Evolutionary conservation across 75 land plant species (phyloP), one percentile per base, ranked within the genome.

Genomic region (Sequoiadendron giganteum): DNA sequence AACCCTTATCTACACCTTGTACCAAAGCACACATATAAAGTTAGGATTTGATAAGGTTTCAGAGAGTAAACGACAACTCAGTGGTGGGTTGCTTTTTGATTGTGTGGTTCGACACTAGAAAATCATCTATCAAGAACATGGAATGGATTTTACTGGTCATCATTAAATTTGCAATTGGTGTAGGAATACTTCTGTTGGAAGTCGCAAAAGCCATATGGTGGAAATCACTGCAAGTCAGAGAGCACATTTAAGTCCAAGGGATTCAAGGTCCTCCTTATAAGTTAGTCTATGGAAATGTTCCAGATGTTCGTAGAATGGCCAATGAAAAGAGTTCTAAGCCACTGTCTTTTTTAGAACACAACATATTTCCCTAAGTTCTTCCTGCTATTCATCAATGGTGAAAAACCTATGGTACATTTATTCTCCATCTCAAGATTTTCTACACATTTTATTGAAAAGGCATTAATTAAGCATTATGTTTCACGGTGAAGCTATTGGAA

Each of bases 341-440:
- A 32, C 38, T 87, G 84, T 78, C 86, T 0, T n/a, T 36, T 10
- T 55, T n/a, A 40, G 28, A 18, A 10, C 56, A 85, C 88, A 47
- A 56, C 88, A 68, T 90, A 85, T 43, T 86, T 42, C 87, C 93
- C 10, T 91, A 92, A 19, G 90, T 91, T 86, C 28, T 73, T 15
- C n/a, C n/a, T n/a, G 83, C 85, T 80, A 9, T 72, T 42, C 70
- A 85, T 79, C 83, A 91, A 28, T 65, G 43, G 40, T 11, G 85
- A 11, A 78, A 88, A 19, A 58, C 36, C 16, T 88, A 89, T 45
- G 95, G 95, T 77, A 77, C 13, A 10, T 7, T 52, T 52, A 13
- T 52, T 52, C 54, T 52, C 11, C 1, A 52, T 52, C 54, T 52
- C 2, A 52, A 52, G 0, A 0, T 52, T 52, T 10, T 10, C 10